Base-by-base conservation (phyloP, 768 basidiomycete genomes). In the Podaxis sp. region DNA sequence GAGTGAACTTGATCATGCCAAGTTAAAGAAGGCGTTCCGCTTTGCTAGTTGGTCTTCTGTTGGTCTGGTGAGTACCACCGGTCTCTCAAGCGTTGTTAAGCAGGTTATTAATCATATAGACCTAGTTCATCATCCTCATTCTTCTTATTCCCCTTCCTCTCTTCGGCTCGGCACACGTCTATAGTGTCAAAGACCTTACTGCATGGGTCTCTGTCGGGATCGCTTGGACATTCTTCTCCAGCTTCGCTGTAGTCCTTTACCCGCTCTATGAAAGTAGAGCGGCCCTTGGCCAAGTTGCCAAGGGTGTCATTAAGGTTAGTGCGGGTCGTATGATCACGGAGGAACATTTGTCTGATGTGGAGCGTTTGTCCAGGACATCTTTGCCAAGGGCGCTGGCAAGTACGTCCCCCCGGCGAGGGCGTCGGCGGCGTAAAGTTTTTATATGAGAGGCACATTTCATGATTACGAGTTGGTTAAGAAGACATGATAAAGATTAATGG, bases 141-240 rank as follows among this genome's bases (percentile, higher is more conserved):
- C 75, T 94, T 66, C 58, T 93, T 59, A 85, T 97, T 58, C 96
- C 95, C 0, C 74, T 97, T 1, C 94, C 94, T 2, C 79, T 96
- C 7, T 96, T 96, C 80, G 91, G 90, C 71, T 87, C 92, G 0
- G 82, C 83, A 46, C 89, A 90, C 33, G 76, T 95, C 24, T 95
- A 86, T 64, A 81, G 83, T 24, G 78, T 83, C 44, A 67, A 74
- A 10, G 91, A 90, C 4, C 80, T 93, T 62, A 83, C 86, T 0
- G 89, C 84, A 0, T 97, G 94, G 94, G 89, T 96, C 7, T 75
- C 84, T 48, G 77, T 96, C 60, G 89, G 91, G 2, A 88, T 97
- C 63, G 77, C 88, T 38, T 97, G 95, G 95, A 79, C 88, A 22
- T 95, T 96, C 75, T 77, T 81, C 56, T 94, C 92, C 1, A 79